Evolutionary conservation across 2,329 filamentous ascomycete genomes (phyloP).

Genomic region (Didymella pomorum): DNA sequence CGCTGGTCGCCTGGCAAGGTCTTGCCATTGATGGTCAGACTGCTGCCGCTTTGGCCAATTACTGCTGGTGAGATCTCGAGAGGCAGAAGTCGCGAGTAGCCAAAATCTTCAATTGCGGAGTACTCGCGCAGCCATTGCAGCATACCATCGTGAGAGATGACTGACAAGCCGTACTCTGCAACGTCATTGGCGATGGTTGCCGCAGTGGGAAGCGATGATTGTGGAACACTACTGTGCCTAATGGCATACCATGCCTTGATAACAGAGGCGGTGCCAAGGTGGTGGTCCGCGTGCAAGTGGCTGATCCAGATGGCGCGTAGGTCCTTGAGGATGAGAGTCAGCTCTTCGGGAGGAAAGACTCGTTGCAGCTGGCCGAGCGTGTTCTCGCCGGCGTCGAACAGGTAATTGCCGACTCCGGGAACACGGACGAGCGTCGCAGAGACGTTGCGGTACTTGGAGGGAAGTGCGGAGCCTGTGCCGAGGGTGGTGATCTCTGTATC

Average conservation of each 20-base stretch:
- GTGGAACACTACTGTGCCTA: slow-evolving; percentile 54
- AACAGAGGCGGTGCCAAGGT: slow-evolving; percentile 83
- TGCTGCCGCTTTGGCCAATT: slow-evolving; percentile 26
- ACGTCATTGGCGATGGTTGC: slow-evolving; percentile 48
- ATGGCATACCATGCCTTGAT: slow-evolving; percentile 80
- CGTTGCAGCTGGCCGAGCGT: slow-evolving; percentile 87
- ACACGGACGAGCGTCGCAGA: slow-evolving; percentile 86
- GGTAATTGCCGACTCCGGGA: slow-evolving; percentile 84
- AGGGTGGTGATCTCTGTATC: slow-evolving; percentile 86
- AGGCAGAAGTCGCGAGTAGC: slow-evolving; percentile 67
- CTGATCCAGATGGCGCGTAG: slow-evolving; percentile 90
- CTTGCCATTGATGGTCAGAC: slow-evolving; percentile 37
- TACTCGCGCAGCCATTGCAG: slow-evolving; percentile 81
- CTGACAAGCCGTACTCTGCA: slow-evolving; percentile 40
- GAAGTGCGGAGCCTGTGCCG: slow-evolving; percentile 88
- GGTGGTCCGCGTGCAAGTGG: slow-evolving; percentile 95
- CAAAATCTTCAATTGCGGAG: slow-evolving; percentile 77
- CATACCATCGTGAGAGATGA: slow-evolving; percentile 77
- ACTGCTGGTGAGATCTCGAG: slow-evolving; percentile 52
- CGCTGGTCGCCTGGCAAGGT: slow-evolving; percentile 6
- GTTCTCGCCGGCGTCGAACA: slow-evolving; percentile 92
- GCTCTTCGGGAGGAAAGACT: slow-evolving; percentile 69
- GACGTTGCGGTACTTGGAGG: slow-evolving; percentile 95
- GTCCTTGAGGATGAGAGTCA: slow-evolving; percentile 76
- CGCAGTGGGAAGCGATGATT: slow-evolving; percentile 25